A percentile compares a stretch with the other conserved stretches of the same genome.
Conservation (phyloP, 371 early-diverging fungal species). For the Circinella umbellata region DNA sequence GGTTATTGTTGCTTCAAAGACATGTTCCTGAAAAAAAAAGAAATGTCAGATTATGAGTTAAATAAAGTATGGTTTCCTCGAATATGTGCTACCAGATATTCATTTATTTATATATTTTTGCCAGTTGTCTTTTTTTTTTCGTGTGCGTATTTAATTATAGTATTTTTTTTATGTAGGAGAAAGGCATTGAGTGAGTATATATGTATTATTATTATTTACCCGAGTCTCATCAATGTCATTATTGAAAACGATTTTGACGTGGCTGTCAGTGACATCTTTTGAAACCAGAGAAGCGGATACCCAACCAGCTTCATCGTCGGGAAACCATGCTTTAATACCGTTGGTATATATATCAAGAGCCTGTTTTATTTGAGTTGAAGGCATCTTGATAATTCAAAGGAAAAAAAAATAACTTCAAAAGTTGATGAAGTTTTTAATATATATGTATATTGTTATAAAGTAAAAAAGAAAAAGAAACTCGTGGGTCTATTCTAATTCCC, state of each 20-base stretch:
- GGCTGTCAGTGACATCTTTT: conserved; percentile 56
- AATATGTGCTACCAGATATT: too few species aligned
- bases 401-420: too few species aligned
- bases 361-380: conserved; percentile 22
- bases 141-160: too few species aligned
- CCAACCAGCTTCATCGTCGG: conserved; percentile 88
- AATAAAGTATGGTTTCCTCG: too few species aligned
- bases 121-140: neutral
- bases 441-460: too few species aligned
- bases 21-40: conserved; percentile 60
- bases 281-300: conserved; percentile 69
- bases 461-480: too few species aligned
- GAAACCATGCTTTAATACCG: conserved; percentile 89
- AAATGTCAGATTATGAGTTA: too few species aligned
- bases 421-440: too few species aligned
- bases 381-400: conserved; percentile 18
- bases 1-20: conserved; percentile 71
- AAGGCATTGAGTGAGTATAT: too few species aligned
- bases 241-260: conserved; percentile 63
- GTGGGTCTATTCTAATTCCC: too few species aligned
- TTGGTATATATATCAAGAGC: conserved; percentile 61
- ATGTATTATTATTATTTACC: conserved; percentile 19
- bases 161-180: too few species aligned
- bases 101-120: too few species aligned
- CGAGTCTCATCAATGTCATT: conserved; percentile 56